Conservation (phyloP, 371 early-diverging fungal species). For the Rhizopus sp. region DNA sequence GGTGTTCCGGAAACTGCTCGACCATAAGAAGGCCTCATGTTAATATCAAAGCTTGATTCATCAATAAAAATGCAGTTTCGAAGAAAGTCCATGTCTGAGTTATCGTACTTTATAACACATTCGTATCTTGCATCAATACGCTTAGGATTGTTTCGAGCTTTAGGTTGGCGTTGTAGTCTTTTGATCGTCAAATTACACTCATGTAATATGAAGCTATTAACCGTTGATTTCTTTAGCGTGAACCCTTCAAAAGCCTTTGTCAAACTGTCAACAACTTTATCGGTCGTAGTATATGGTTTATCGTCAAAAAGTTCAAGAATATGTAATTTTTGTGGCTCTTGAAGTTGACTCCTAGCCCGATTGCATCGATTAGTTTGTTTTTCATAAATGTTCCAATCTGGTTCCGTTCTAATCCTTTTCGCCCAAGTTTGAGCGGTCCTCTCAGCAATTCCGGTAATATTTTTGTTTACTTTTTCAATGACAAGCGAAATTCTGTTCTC, state of each 20-base stretch:
- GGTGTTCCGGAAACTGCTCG: slow-evolving; percentile 4
- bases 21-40: slow-evolving; percentile 7
- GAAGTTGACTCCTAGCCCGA: not conserved
- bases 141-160: slow-evolving; percentile 4
- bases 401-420: slow-evolving; percentile 2
- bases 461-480: slow-evolving; percentile 4
- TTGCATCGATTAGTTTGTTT: slow-evolving; percentile 11
- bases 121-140: slow-evolving; percentile 7
- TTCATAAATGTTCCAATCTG: slow-evolving; percentile 13
- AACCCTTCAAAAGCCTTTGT: slow-evolving; percentile 10
- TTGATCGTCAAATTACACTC: slow-evolving; percentile 8
- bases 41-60: slow-evolving; percentile 12
- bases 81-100: slow-evolving; percentile 9
- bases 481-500: slow-evolving; percentile 5
- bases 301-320: slow-evolving; percentile 7
- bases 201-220: slow-evolving; percentile 8
- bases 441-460: not conserved
- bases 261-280: slow-evolving; percentile 6
- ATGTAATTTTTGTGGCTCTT: slow-evolving; percentile 6
- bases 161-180: not conserved
- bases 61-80: slow-evolving; percentile 15
- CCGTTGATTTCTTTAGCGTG: slow-evolving; percentile 1
- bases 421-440: slow-evolving; percentile 6
- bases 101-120: slow-evolving; percentile 1
- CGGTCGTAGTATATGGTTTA: slow-evolving; percentile 4